Percentiles rank a stretch among this genome's conserved stretches.
phyloP scores from a whole-genome alignment of 225 moss, liverwort and hornwort species.

The Thuidium tamariscinum region DNA sequence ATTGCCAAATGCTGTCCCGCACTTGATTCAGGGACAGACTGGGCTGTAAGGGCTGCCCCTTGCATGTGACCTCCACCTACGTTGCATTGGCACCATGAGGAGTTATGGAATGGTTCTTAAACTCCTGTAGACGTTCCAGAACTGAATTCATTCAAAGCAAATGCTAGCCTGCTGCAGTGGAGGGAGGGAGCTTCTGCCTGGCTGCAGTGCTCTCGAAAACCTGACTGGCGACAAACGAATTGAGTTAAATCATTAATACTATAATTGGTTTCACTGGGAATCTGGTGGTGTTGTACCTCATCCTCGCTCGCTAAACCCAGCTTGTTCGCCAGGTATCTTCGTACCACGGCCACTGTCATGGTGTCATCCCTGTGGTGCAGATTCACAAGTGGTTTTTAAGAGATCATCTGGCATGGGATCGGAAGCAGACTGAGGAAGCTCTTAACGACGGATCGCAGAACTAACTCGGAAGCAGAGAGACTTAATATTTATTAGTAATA shows the following conservation, averaged over 20 bases:
- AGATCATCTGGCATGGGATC: constrained; percentile 5
- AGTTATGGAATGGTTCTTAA: not conserved
- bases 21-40: constrained; percentile 66
- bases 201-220: not conserved
- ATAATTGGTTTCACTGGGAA: not conserved
- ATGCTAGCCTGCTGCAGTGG: not conserved
- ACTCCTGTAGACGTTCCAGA: not conserved
- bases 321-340: constrained; percentile 72
- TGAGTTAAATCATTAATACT: not conserved
- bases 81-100: not conserved
- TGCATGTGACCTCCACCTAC: constrained; percentile 91
- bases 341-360: constrained; percentile 77
- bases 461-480: not conserved
- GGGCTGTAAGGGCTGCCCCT: constrained; percentile 59
- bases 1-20: constrained; percentile 78
- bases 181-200: not conserved
- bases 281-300: constrained; percentile 40
- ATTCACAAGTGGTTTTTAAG: constrained; percentile 2
- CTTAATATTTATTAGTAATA: not conserved
- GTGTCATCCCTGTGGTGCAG: constrained; percentile 60
- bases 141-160: not conserved
- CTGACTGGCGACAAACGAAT: not conserved
- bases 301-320: constrained; percentile 70
- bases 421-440: not conserved
- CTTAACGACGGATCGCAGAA: constrained; percentile 3